phyloP scores from a whole-genome alignment of 495 filamentous ascomycete genomes.

The Evernia prunastri region DNA sequence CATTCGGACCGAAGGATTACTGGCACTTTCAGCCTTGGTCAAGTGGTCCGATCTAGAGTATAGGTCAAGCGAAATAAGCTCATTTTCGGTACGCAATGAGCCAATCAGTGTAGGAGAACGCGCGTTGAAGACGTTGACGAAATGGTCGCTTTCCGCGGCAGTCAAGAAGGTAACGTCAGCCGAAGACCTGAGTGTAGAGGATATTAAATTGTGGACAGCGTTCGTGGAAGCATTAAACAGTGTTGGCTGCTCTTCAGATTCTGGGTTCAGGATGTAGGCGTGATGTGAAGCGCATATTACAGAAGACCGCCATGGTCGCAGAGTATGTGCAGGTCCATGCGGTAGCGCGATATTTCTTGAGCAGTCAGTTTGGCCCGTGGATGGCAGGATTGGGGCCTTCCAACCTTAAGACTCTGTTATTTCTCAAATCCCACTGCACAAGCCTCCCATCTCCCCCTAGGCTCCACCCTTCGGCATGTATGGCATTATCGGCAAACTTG shows the following conservation, averaged over 20 bases:
- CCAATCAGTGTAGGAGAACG: slow-evolving; percentile 40
- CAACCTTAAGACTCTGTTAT: slow-evolving; percentile 44
- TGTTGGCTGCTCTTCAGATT: slow-evolving; percentile 37
- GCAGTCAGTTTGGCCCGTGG: slow-evolving; percentile 18
- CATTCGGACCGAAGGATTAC: slow-evolving; percentile 14
- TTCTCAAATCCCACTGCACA: slow-evolving; percentile 53
- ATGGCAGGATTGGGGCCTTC: slow-evolving; percentile 7
- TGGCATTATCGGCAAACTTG: slow-evolving; percentile 45
- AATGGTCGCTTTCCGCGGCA: slow-evolving; percentile 49
- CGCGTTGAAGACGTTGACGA: slow-evolving; percentile 49
- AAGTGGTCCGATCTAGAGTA: slow-evolving; percentile 24
- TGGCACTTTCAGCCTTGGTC: slow-evolving; percentile 5
- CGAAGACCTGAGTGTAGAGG: slow-evolving; percentile 35
- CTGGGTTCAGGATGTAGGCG: slow-evolving; percentile 45
- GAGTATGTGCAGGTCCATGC: slow-evolving; percentile 38
- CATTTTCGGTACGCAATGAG: slow-evolving; percentile 48
- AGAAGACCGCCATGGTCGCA: slow-evolving; percentile 34
- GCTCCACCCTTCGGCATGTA: slow-evolving; percentile 49
- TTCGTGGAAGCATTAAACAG: slow-evolving; percentile 50
- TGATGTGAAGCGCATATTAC: slow-evolving; percentile 53
- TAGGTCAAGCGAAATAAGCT: slow-evolving; percentile 39
- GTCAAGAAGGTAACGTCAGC: slow-evolving; percentile 36
- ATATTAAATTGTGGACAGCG: slow-evolving; percentile 44
- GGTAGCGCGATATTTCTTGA: slow-evolving; percentile 45
- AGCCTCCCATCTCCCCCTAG: slow-evolving; percentile 54